These are phyloP conservation scores for Triticum urartu DNA, from an alignment of 176 grass and related monocot genomes.

Conservation along the genomic window DNA sequence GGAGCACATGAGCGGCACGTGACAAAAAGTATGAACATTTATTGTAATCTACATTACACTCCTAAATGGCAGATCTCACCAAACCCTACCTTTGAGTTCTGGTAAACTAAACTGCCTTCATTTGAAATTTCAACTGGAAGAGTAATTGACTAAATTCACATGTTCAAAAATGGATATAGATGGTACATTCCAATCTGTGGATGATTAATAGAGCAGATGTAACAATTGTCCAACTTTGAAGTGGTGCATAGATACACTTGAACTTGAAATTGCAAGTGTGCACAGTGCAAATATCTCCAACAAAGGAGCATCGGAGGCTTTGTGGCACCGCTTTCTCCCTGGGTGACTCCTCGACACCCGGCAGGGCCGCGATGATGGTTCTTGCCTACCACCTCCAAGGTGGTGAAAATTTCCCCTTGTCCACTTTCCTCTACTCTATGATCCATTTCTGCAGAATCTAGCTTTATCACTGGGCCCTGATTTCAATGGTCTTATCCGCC, in stretches of 20 bases:
- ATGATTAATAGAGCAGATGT: not conserved
- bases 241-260: not conserved
- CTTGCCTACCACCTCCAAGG: too few species aligned
- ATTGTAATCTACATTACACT: not conserved
- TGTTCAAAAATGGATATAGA: not conserved
- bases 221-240: not conserved
- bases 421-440: too few species aligned
- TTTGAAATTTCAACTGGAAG: not conserved
- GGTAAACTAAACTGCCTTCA: not conserved
- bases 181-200: constrained; percentile 11
- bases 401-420: too few species aligned
- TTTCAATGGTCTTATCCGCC: too few species aligned
- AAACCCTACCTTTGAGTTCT: constrained; percentile 6
- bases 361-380: too few species aligned
- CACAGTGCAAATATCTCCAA: constrained; percentile 4
- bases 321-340: too few species aligned
- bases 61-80: not conserved
- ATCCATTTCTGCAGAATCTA: too few species aligned
- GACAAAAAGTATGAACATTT: not conserved
- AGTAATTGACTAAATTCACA: not conserved
- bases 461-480: too few species aligned
- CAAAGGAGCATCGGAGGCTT: too few species aligned
- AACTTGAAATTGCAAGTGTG: not conserved
- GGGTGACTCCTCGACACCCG: too few species aligned
- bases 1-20: not conserved